phyloP scores from a whole-genome alignment of 805 yeast species.

The Zygoascus flipseniorum region DNA sequence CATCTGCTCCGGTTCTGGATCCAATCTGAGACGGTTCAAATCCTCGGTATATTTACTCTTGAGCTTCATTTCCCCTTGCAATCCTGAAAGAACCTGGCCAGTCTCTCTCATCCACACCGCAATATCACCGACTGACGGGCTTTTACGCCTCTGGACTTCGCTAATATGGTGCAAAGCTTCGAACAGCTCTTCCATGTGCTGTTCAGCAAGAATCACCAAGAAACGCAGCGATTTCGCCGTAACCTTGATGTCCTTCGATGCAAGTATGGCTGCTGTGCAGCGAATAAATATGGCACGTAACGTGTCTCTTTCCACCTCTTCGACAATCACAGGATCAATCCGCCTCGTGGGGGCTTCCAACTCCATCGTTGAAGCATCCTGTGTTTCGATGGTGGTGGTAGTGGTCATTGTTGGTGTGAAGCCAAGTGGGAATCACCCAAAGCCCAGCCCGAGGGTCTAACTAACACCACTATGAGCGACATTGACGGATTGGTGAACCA shows the following conservation, averaged over 20 bases:
- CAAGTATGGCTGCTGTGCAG: conserved; percentile 19
- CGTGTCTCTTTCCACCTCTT: conserved; percentile 3
- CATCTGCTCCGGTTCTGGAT: conserved; percentile 27
- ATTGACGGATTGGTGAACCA: conserved; percentile 11
- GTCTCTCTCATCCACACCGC: conserved; percentile 24
- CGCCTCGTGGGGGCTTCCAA: not conserved
- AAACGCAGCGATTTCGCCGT: conserved; percentile 23
- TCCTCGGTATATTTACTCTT: conserved; percentile 18
- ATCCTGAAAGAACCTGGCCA: conserved; percentile 23
- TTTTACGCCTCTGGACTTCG: conserved; percentile 27
- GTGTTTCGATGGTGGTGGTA: not conserved
- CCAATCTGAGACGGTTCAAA: conserved; percentile 21
- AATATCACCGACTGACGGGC: conserved; percentile 28
- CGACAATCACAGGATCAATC: not conserved
- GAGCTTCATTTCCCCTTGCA: conserved; percentile 22
- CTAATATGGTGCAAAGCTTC: conserved; percentile 21
- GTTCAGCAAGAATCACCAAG: conserved; percentile 27
- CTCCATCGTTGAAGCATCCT: not conserved
- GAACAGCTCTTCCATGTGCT: conserved; percentile 21
- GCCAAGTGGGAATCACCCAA: not conserved
- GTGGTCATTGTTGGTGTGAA: not conserved
- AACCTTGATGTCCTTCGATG: conserved; percentile 14
- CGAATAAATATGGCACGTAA: conserved; percentile 16
- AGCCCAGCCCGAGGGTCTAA: too few relatives aligned
- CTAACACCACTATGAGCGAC: not conserved